Evolutionary conservation across 1,284 basidiomycete genomes (phyloP).

Genomic region (Peniophora sp.): DNA sequence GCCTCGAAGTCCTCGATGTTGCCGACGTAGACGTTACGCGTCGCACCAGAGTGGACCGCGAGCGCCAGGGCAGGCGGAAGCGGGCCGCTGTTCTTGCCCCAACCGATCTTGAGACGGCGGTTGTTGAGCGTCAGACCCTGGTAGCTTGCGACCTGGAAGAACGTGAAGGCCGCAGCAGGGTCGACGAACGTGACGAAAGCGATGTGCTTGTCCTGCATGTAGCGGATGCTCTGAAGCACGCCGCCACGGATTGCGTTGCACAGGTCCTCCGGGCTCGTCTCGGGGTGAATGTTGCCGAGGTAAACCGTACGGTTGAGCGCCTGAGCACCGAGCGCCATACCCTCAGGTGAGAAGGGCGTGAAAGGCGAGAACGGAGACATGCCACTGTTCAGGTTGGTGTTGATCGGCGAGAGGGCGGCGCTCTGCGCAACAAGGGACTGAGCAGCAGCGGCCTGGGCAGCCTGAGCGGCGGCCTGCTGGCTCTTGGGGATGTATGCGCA

Average conservation of each 20-base stretch:
- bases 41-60: constrained; percentile 84
- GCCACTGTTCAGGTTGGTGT: constrained; percentile 16
- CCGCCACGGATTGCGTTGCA: constrained; percentile 93
- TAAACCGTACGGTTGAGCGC: constrained; percentile 85
- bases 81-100: constrained; percentile 89
- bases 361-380: constrained; percentile 50
- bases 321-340: constrained; percentile 37
- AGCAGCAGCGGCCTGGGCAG: constrained; percentile 75
- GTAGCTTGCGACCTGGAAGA: constrained; percentile 84
- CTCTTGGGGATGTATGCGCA: constrained; percentile 92
- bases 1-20: constrained; percentile 88
- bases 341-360: constrained; percentile 49
- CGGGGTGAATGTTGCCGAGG: constrained; percentile 89
- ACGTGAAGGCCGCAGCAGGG: constrained; percentile 81
- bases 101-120: constrained; percentile 87
- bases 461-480: constrained; percentile 77
- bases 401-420: constrained; percentile 30
- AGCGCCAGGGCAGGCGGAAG: constrained; percentile 77
- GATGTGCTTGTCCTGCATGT: constrained; percentile 92
- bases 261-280: constrained; percentile 86
- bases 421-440: constrained; percentile 68
- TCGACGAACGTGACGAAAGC: constrained; percentile 91
- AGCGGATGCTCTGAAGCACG: constrained; percentile 83
- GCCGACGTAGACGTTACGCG: constrained; percentile 91
- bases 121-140: constrained; percentile 87